Base-by-base conservation (phyloP, 2,329 filamentous ascomycete genomes). In the Dothistroma pini region DNA sequence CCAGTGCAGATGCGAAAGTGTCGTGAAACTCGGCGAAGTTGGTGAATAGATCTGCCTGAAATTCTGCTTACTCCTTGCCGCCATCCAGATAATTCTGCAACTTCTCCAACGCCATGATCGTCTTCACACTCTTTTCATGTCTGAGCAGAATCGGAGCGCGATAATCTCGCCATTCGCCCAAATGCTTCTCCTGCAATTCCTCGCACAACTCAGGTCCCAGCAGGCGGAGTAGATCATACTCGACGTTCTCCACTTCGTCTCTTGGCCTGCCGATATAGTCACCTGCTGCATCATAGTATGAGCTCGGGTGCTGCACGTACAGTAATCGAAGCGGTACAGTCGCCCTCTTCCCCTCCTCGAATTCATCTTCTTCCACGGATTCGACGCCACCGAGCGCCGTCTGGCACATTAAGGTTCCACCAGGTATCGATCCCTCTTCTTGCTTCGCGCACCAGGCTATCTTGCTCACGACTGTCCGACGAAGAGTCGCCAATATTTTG, bases 51-150 rank as follows among this genome's bases (percentile, higher is more conserved):
- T 11, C 34, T 16, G 10, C 9, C 3, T 11, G 14, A 38, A 4
- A 3, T 38, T 38, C 14, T n/a, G 41, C 41, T 53, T 29, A 35
- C 6, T 12, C 51, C 34, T 53, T 19, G 16, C 12, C 48, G 6
- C 16, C 48, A 9, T 31, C 51, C 14, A 57, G 41, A 35, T 57
- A 57, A 19, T 35, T 51, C 14, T 32, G 5, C 21, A 57, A 22
- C 29, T 50, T 57, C 25, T 57, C 44, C 44, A 57, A 50, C 14
- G 55, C 44, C 25, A 50, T 2, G 11, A 57, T 19, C 25, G 55
- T 25, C 10, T 10, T 35, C 16, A 57, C 25, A 50, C 41, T 57
- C 29, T 34, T 32, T 12, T 35, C 12, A 48, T 57, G 25, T 25
- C 32, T 34, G n/a, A 50, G 1, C 14, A 57, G 29, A 4, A 34